Evolutionary conservation across 352 stramenopile species (phyloP).

Genomic region (Globisporangium mamillatum): DNA sequence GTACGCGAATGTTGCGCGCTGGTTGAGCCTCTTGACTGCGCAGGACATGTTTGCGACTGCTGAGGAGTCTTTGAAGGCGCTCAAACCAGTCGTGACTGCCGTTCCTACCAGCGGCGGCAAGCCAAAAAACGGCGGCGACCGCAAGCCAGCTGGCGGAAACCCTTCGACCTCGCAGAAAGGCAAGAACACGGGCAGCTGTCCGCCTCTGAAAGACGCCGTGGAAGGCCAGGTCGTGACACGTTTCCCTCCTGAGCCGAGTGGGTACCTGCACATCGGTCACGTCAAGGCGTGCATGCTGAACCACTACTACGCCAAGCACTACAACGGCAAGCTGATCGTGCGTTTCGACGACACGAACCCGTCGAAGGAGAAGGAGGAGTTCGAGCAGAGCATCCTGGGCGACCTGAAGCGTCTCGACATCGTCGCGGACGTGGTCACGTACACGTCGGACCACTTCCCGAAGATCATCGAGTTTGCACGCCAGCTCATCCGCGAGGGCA

Average conservation of each 20-base stretch:
- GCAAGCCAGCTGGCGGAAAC: slow-evolving; percentile 15
- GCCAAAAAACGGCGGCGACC: slow-evolving; percentile 13
- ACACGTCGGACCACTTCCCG: slow-evolving; percentile 98
- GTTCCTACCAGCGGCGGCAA: slow-evolving; percentile 13
- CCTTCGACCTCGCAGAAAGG: slow-evolving; percentile 39
- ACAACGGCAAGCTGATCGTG: slow-evolving; percentile 97
- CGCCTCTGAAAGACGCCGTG: slow-evolving; percentile 92
- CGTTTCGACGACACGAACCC: slow-evolving; percentile 99
- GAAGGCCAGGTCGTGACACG: slow-evolving; percentile 96
- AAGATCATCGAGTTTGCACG: slow-evolving; percentile 93
- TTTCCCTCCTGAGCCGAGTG: slow-evolving; percentile 61
- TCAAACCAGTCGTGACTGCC: slow-evolving; percentile 28
- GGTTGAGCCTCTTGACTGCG: slow-evolving; percentile 57
- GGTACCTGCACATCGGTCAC: slow-evolving; percentile 93
- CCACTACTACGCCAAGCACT: slow-evolving; percentile 98
- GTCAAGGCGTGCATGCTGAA: slow-evolving; percentile 99
- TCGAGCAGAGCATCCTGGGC: slow-evolving; percentile 93
- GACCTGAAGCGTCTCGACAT: slow-evolving; percentile 88
- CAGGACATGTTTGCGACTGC: slow-evolving; percentile 63
- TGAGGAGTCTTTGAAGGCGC: slow-evolving; percentile 44
- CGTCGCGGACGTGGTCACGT: slow-evolving; percentile 84
- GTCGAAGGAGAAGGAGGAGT: slow-evolving; percentile 99
- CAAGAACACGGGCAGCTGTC: slow-evolving; percentile 89
- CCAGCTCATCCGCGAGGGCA: slow-evolving; percentile 93
- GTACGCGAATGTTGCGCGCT: slow-evolving; percentile 75